These are phyloP conservation scores for Penicillium griseofulvum DNA, from an alignment of 2,329 filamentous ascomycete species.

Conservation along the genomic window DNA sequence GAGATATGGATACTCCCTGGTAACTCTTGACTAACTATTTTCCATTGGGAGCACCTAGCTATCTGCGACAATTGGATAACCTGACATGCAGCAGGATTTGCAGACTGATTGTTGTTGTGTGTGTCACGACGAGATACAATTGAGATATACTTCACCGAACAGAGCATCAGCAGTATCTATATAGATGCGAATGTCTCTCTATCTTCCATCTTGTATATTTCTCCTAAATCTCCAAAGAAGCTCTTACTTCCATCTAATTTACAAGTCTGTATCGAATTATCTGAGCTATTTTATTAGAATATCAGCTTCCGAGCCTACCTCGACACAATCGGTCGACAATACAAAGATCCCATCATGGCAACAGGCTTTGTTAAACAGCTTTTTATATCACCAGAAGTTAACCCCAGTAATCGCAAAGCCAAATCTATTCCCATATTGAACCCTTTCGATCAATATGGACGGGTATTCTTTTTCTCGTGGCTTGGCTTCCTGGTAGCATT, in stretches of 20 bases:
- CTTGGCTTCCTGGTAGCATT: constrained; percentile 84
- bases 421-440: constrained; percentile 77
- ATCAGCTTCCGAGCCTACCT: neutral
- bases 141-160: neutral
- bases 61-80: neutral
- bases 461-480: constrained; percentile 89
- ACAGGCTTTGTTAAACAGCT: constrained; percentile 28
- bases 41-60: neutral
- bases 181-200: constrained; percentile 4
- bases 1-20: constrained; percentile 12
- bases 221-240: neutral
- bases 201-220: neutral
- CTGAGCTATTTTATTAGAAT: neutral
- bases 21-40: constrained; percentile 4
- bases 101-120: constrained; percentile 6
- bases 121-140: constrained; percentile 9
- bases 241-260: neutral
- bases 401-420: constrained; percentile 81
- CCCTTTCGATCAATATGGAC: constrained; percentile 72
- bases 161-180: constrained; percentile 1
- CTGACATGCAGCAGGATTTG: constrained; percentile 2
- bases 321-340: neutral
- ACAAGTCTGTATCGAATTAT: neutral
- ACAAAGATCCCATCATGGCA: constrained; percentile 8
- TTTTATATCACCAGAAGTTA: constrained; percentile 65